Conservation (phyloP, 2,329 filamentous ascomycete species). For the Dothidotthia symphoricarpi region DNA sequence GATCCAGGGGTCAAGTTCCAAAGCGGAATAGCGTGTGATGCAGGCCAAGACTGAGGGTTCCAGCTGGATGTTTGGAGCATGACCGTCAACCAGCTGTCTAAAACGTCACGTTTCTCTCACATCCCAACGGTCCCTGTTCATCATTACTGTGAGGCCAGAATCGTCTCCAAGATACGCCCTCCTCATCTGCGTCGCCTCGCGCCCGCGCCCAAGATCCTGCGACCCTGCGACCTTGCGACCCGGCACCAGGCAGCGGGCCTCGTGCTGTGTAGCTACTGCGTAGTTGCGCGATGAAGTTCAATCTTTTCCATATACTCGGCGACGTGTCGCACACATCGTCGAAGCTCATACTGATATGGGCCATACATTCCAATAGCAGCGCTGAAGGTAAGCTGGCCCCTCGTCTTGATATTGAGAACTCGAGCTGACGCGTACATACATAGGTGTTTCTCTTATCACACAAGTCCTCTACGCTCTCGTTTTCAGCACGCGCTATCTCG, state of each 20-base stretch:
- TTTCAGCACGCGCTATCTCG: conserved; percentile 82
- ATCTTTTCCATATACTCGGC: conserved; percentile 71
- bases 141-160: too few relatives aligned
- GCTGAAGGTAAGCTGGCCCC: conserved; percentile 65
- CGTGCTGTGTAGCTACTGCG: conserved; percentile 25
- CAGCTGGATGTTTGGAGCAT: too few relatives aligned
- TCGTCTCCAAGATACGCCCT: too few relatives aligned
- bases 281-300: conserved; percentile 35
- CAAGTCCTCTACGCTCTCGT: conserved; percentile 84
- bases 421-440: conserved; percentile 4
- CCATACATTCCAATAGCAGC: conserved; percentile 84
- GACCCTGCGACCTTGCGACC: too few relatives aligned
- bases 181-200: too few relatives aligned
- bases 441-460: conserved; percentile 85
- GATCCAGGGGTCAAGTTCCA: too few relatives aligned
- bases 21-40: too few relatives aligned
- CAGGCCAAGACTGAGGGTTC: too few relatives aligned
- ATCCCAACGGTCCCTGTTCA: too few relatives aligned
- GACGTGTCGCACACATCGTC: conserved; percentile 83
- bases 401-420: not conserved
- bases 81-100: too few relatives aligned
- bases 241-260: conserved; percentile 20
- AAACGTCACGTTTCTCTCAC: too few relatives aligned
- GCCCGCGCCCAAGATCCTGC: conserved; percentile 3
- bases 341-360: conserved; percentile 86